These are phyloP conservation scores for Astrephomene gubernaculifera DNA, from an alignment of 139 green algal genomes.

Conservation along the genomic window DNA sequence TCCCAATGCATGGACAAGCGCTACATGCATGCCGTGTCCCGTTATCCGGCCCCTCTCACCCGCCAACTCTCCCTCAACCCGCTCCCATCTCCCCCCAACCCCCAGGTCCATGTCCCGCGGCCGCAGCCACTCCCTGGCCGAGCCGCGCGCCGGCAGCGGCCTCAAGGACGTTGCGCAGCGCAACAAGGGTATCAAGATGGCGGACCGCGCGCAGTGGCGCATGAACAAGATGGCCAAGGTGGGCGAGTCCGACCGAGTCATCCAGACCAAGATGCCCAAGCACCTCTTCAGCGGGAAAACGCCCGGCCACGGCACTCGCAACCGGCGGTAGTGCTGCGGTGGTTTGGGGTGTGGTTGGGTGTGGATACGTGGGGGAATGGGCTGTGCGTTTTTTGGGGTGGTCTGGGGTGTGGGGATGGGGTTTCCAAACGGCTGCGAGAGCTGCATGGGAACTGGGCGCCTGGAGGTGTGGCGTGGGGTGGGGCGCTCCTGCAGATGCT, in stretches of 20 bases:
- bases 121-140: constrained; percentile 70
- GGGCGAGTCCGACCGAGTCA: constrained; percentile 82
- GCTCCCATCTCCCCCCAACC: neutral
- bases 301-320: constrained; percentile 30
- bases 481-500: no score
- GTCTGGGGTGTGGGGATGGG: neutral
- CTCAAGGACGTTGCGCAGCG: constrained; percentile 84
- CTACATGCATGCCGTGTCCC: no score
- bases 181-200: constrained; percentile 93
- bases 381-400: neutral
- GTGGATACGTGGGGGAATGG: neutral
- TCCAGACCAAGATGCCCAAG: constrained; percentile 96
- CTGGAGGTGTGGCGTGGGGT: no score
- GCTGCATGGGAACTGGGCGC: no score
- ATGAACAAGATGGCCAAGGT: constrained; percentile 79
- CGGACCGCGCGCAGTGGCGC: constrained; percentile 81
- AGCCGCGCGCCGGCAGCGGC: constrained; percentile 66
- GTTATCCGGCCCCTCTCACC: no score
- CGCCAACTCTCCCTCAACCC: neutral
- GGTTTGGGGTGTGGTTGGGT: neutral
- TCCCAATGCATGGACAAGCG: no score
- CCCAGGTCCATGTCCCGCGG: constrained; percentile 87
- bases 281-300: constrained; percentile 93
- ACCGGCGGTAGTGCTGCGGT: constrained; percentile 7
- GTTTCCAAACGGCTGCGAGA: neutral